phyloP scores from a whole-genome alignment of 2,329 filamentous ascomycete genomes.

The Amauroascus niger region DNA sequence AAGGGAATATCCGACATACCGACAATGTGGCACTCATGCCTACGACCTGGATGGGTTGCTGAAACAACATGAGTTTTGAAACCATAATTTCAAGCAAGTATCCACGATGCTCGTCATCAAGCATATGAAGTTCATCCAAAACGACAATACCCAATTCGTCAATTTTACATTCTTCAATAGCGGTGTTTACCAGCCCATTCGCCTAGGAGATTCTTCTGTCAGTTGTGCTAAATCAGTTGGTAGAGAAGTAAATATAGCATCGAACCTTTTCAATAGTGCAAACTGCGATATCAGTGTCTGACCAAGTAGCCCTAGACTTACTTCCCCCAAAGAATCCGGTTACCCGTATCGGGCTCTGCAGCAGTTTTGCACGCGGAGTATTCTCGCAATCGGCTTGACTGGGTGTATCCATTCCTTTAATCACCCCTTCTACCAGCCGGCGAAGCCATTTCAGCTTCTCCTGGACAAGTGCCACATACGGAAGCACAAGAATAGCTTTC shows the following conservation, averaged over 20 bases:
- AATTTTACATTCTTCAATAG: conserved; percentile 61
- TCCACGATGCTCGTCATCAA: conserved; percentile 64
- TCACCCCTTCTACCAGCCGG: conserved; percentile 53
- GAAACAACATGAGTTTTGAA: conserved; percentile 61
- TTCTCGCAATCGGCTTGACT: conserved; percentile 22
- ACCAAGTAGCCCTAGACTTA: conserved; percentile 57
- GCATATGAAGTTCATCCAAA: conserved; percentile 72
- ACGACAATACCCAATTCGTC: conserved; percentile 56
- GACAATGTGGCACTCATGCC: conserved; percentile 73
- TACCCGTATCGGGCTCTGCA: conserved; percentile 53
- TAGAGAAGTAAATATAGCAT: conserved; percentile 17
- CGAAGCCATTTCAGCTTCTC: conserved; percentile 69
- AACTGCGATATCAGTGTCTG: conserved; percentile 65
- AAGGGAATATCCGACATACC: conserved; percentile 36
- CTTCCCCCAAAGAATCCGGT: conserved; percentile 67
- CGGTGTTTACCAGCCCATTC: conserved; percentile 62
- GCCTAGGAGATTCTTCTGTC: conserved; percentile 44
- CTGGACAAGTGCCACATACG: conserved; percentile 70
- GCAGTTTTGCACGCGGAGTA: conserved; percentile 44
- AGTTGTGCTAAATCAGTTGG: conserved; percentile 1
- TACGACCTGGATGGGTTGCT: conserved; percentile 58
- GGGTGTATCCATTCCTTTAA: conserved; percentile 26
- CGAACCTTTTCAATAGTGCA: conserved; percentile 68
- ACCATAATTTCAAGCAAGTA: conserved; percentile 66
- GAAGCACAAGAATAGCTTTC: conserved; percentile 63